Conservation (phyloP, 306 rosid species). For the Ceratonia siliqua region DNA sequence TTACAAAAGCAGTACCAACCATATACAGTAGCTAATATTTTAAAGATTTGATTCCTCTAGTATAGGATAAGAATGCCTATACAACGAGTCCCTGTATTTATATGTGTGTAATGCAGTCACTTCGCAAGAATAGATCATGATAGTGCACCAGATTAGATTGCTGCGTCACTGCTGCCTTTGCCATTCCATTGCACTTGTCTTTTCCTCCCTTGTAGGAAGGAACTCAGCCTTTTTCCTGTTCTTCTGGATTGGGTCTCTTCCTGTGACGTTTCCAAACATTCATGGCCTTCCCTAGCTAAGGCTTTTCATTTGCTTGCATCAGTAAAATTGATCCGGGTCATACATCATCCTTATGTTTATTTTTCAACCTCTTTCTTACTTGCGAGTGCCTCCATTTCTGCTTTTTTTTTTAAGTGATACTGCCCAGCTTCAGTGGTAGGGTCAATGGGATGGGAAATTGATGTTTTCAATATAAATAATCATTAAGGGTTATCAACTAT, state of each 20-base stretch:
- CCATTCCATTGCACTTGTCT: background rate
- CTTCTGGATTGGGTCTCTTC: background rate
- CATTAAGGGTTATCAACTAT: background rate
- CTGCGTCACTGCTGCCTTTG: background rate
- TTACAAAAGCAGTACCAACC: conserved; percentile 1
- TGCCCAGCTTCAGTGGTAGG: background rate
- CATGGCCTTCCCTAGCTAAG: background rate
- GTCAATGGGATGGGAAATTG: conserved; percentile 3
- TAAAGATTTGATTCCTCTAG: background rate
- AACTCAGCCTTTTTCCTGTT: background rate
- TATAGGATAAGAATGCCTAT: conserved; percentile 29
- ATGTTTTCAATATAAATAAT: background rate
- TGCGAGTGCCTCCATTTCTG: background rate
- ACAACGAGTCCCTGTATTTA: background rate
- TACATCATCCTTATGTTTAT: background rate
- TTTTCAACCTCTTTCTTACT: background rate
- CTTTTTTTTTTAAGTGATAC: background rate
- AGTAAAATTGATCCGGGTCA: background rate
- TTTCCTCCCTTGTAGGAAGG: background rate
- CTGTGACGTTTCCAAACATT: background rate
- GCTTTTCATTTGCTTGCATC: background rate
- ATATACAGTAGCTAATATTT: background rate
- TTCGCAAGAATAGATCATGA: background rate
- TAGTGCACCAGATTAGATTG: background rate
- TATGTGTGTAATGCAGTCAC: background rate